These are phyloP conservation scores for Rhodotorula sp. DNA, from an alignment of 1,284 basidiomycete species.

Conservation along the genomic window DNA sequence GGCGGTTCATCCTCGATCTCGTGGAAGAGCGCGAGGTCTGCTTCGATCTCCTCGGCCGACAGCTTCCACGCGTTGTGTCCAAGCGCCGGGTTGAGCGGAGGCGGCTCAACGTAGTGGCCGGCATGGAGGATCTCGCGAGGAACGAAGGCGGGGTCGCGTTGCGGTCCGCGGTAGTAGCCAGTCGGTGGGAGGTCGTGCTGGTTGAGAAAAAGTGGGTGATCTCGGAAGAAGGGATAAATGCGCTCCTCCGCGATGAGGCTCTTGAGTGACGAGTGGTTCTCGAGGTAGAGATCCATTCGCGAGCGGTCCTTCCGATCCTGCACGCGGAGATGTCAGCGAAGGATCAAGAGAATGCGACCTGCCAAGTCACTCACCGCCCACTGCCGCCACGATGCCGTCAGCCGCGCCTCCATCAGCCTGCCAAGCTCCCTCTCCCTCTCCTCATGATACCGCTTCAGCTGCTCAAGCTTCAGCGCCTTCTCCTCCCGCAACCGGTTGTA, in stretches of 20 bases:
- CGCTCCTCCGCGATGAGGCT: constrained; percentile 29
- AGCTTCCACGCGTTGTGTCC: constrained; percentile 24
- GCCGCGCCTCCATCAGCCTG: constrained; percentile 1
- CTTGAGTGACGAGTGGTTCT: constrained; percentile 27
- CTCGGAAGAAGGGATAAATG: constrained; percentile 30
- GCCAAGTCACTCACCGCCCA: constrained; percentile 17
- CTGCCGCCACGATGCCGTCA: constrained; percentile 14
- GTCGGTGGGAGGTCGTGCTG: constrained; percentile 26
- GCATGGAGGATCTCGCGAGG: constrained; percentile 20
- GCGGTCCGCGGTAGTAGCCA: constrained; percentile 24
- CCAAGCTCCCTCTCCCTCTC: constrained; percentile 15
- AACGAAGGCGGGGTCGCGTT: constrained; percentile 17
- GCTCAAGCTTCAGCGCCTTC: constrained; percentile 20
- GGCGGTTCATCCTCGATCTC: constrained; percentile 15
- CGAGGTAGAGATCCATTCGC: constrained; percentile 28
- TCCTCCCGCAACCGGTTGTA: constrained; percentile 16
- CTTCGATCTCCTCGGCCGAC: constrained; percentile 24
- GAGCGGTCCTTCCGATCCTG: constrained; percentile 27
- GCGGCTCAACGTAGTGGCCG: constrained; percentile 30
- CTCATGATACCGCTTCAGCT: constrained; percentile 9
- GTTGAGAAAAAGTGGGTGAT: constrained; percentile 33
- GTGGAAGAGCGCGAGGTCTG: constrained; percentile 31
- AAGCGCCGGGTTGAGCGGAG: constrained; percentile 27
- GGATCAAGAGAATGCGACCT: background rate
- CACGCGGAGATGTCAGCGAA: background rate